A percentile compares a stretch with the other conserved stretches of the same genome.
These are phyloP conservation scores for Monosporascus sp. DNA, from an alignment of 2,329 filamentous ascomycete species.

Conservation along the genomic window DNA sequence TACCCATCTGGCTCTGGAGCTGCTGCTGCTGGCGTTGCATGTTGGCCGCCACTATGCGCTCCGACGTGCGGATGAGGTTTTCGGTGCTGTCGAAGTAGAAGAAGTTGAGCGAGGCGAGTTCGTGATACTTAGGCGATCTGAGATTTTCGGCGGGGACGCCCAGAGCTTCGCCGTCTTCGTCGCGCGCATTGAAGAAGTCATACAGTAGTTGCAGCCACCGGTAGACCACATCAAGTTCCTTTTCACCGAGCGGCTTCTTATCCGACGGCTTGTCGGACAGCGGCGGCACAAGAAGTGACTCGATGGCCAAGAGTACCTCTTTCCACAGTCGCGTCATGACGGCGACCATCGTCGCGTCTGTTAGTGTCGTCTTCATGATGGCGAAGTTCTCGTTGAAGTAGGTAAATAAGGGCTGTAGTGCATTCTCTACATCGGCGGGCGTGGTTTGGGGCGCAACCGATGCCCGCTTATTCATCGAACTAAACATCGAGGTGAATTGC, in stretches of 20 bases:
- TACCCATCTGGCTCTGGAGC: conserved; percentile 44
- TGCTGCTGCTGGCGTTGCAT: conserved; percentile 70
- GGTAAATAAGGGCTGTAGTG: conserved; percentile 76
- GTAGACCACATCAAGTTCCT: conserved; percentile 92
- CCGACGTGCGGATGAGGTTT: conserved; percentile 88
- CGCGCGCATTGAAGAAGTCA: conserved; percentile 89
- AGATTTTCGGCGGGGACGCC: conserved; percentile 88
- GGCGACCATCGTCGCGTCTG: conserved; percentile 92
- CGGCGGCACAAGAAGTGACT: conserved; percentile 84
- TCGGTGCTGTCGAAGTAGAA: conserved; percentile 96
- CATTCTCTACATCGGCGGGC: conserved; percentile 70
- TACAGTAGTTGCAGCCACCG: conserved; percentile 89
- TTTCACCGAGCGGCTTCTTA: conserved; percentile 76
- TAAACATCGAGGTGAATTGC: conserved; percentile 35
- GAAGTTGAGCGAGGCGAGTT: conserved; percentile 93
- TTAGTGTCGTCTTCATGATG: conserved; percentile 96
- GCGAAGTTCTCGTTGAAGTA: conserved; percentile 99
- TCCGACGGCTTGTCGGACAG: conserved; percentile 89
- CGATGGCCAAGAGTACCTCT: conserved; percentile 88
- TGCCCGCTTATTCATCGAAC: conserved; percentile 37
- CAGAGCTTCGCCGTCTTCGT: conserved; percentile 77
- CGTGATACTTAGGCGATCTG: conserved; percentile 97
- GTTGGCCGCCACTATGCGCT: conserved; percentile 88
- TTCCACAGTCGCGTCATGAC: conserved; percentile 99
- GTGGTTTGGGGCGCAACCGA: conserved; percentile 55